Conservation (phyloP, 768 basidiomycete genomes). For the Phylloporus arenicola region DNA sequence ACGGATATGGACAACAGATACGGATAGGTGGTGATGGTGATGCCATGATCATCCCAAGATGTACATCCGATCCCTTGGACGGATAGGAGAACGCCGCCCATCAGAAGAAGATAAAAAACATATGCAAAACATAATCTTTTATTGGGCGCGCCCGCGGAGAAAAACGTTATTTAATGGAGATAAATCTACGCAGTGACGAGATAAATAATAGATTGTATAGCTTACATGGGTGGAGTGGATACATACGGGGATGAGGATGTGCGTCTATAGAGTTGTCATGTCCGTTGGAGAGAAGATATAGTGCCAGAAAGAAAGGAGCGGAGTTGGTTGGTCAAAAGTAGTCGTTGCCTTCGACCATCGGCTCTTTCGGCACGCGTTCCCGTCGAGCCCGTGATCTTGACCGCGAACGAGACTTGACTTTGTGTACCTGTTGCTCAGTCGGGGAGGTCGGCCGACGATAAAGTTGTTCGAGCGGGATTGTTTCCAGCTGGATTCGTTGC, state of each 20-base stretch:
- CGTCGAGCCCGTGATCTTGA: background rate
- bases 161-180: background rate
- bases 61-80: background rate
- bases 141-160: background rate
- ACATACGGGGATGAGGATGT: background rate
- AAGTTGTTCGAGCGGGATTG: slow-evolving; percentile 14
- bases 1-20: background rate
- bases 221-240: background rate
- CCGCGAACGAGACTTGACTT: background rate
- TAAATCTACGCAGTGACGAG: background rate
- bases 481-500: slow-evolving; percentile 28
- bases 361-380: background rate
- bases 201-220: background rate
- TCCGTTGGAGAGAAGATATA: background rate
- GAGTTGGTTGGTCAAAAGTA: background rate
- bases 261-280: background rate
- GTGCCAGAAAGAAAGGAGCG: background rate
- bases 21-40: background rate
- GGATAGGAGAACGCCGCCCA: background rate
- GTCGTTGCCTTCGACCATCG: background rate
- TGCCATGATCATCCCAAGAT: background rate
- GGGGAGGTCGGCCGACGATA: slow-evolving; percentile 11
- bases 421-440: background rate
- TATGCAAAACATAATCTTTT: background rate
- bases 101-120: background rate